Conservation (phyloP, 805 yeast species). For the Candida montana region DNA sequence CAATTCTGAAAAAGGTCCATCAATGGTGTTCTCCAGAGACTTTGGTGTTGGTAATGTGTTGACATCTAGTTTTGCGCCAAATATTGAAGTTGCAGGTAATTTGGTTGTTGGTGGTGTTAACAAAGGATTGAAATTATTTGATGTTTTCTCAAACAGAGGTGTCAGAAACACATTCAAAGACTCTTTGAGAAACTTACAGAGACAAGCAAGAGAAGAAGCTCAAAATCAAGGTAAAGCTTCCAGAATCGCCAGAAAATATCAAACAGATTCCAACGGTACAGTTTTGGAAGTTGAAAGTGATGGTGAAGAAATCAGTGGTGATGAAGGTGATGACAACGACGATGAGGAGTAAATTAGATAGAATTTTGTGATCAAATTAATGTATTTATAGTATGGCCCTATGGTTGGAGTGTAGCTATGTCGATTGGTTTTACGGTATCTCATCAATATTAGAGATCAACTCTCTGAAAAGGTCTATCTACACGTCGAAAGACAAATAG, state of each 20-base stretch:
- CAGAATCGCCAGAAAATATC: conserved; percentile 71
- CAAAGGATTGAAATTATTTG: conserved; percentile 89
- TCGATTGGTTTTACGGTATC: too few species aligned
- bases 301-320: conserved; percentile 57
- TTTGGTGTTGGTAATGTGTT: conserved; percentile 93
- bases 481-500: too few species aligned
- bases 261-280: conserved; percentile 43
- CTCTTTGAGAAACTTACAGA: conserved; percentile 51
- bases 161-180: conserved; percentile 65
- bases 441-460: too few species aligned
- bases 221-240: conserved; percentile 52
- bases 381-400: not conserved
- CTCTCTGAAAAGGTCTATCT: too few species aligned
- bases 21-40: conserved; percentile 87
- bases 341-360: conserved; percentile 9
- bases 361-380: not conserved
- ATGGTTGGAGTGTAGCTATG: too few species aligned
- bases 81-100: conserved; percentile 79
- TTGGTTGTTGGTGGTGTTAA: conserved; percentile 83
- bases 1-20: conserved; percentile 46
- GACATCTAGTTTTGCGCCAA: conserved; percentile 77
- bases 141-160: conserved; percentile 73
- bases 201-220: conserved; percentile 54
- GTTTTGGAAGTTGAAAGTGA: conserved; percentile 60
- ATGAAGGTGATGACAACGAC: conserved; percentile 31